Base-by-base conservation (phyloP, 2,329 filamentous ascomycete species). In the Cryphonectria parasitica region DNA sequence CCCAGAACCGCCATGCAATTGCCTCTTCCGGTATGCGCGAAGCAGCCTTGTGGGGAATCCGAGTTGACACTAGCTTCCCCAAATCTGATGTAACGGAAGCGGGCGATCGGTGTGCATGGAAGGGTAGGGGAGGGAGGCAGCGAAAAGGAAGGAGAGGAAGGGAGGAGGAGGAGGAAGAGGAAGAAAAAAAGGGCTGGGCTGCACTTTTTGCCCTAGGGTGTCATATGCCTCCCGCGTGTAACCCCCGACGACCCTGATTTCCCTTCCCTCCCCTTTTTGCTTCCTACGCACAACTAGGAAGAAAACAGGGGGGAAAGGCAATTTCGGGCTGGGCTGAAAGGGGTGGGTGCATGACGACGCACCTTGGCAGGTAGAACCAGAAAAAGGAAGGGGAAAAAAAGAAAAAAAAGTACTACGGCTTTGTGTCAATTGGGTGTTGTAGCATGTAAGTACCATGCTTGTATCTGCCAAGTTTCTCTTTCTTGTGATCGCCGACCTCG, bases 31-130 rank as follows among this genome's bases (percentile, higher is more conserved):
- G 15, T n/a, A 22, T 22, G 54, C 8, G 54, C 31, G 25, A 58
- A 58, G 15, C 54, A 58, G 54, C 54, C 54, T 58, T 58, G 54
- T 58, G 54, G 54, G 54, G 54, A 58, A 28, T 3, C n/a, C n/a
- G 45, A 49, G n/a, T 39, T 34, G 1, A 3, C 45, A 6, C 45
- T n/a, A n/a, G 17, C 4, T 19, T 19, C 7, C 45, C 45, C 8
- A 49, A n/a, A 10, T 11, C 22, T 7, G 17, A 49, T 49, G 45
- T 49, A 49, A n/a, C 45, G 7, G 17, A 49, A 49, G 22, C 7
- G 22, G 22, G 45, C 22, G 45, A 49, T 49, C 7, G 45, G 22
- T 49, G 2, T 49, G 43, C 19, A 49, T 49, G 7, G 45, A 17
- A 6, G 6, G 17, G 43, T 19, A 22, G 4, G 43, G 19, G 19